Conservation (phyloP, 805 yeast species). For the Saturnispora sekii region DNA sequence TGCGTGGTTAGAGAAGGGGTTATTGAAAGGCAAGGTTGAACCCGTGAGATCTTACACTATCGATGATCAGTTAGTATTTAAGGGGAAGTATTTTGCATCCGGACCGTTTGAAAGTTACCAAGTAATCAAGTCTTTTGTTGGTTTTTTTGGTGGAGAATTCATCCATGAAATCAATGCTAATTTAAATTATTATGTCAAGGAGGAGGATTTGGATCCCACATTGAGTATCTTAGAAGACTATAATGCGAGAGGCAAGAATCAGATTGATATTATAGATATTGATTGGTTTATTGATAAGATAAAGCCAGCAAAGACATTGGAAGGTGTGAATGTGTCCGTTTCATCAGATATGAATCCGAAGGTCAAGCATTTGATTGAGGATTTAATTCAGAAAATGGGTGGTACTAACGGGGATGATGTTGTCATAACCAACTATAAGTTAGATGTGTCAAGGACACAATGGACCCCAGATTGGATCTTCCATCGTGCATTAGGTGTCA, state of each 20-base stretch:
- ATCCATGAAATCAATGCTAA: constrained; percentile 51
- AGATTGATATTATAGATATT: constrained; percentile 58
- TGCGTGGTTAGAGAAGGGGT: constrained; percentile 48
- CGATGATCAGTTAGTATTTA: constrained; percentile 55
- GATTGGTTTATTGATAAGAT: constrained; percentile 46
- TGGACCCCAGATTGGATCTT: constrained; percentile 4
- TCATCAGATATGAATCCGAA: neutral
- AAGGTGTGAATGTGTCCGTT: neutral
- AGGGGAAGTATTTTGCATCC: constrained; percentile 50
- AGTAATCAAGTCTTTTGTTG: constrained; percentile 56
- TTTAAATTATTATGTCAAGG: constrained; percentile 72
- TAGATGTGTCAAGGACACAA: neutral
- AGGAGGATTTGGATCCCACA: constrained; percentile 38
- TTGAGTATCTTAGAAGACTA: constrained; percentile 22
- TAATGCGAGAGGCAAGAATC: constrained; percentile 24
- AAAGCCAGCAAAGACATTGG: constrained; percentile 31
- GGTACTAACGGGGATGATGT: neutral
- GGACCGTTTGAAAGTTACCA: constrained; percentile 46
- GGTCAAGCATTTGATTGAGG: neutral
- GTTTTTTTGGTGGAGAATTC: constrained; percentile 70
- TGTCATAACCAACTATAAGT: neutral
- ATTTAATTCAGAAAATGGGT: neutral
- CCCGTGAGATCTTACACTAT: constrained; percentile 61
- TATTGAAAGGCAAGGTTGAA: constrained; percentile 30
- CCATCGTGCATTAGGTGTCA: constrained; percentile 44